Evolutionary conservation across 1,284 basidiomycete genomes (phyloP), one percentile per base, ranked within the genome.

Genomic region (Phellopilus nigrolimitatus): DNA sequence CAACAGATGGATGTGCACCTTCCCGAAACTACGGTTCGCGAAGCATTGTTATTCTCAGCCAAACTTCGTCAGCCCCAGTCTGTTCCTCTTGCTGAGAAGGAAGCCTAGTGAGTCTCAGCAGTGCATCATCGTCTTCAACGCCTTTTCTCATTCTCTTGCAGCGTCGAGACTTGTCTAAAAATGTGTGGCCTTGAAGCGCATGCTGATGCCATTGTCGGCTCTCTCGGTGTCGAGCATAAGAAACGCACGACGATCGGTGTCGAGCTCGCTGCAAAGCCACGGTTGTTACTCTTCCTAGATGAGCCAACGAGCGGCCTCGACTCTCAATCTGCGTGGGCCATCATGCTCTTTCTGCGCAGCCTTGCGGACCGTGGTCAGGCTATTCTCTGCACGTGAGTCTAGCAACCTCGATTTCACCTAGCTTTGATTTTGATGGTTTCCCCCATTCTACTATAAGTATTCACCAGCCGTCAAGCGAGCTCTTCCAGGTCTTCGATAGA

Each of bases 301-400:
- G 88, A 92, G 62, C 83, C 83, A 0, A 91, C 87, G 0, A 90
- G 88, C 9, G 91, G 93, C 40, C 71, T 95, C 24, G 92, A 95
- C 64, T 91, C 89, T 2, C 91, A 94, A 64, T 87, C 83, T 44
- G 91, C 93, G 0, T 94, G 88, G 86, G 86, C 85, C 12, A 91
- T 95, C 60, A 75, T 91, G 47, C 73, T 77, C 1, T 86, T 95
- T 63, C 72, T 95, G 45, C 77, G 85, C n/a, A 74, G 74, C 57
- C 68, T 79, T 17, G 74, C 74, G 22, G 66, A 70, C 48, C 71
- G 73, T 55, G 78, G 78, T 3, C 74, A 77, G 61, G 73, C 75
- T 25, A 65, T 68, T 42, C 56, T 59, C 4, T 60, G 62, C 51
- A 58, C 58, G 45, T 51, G 74, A 76, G 56, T 55, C 51, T 12